phyloP scores from a whole-genome alignment of 345 rosid species.

The Ricinus communis region DNA sequence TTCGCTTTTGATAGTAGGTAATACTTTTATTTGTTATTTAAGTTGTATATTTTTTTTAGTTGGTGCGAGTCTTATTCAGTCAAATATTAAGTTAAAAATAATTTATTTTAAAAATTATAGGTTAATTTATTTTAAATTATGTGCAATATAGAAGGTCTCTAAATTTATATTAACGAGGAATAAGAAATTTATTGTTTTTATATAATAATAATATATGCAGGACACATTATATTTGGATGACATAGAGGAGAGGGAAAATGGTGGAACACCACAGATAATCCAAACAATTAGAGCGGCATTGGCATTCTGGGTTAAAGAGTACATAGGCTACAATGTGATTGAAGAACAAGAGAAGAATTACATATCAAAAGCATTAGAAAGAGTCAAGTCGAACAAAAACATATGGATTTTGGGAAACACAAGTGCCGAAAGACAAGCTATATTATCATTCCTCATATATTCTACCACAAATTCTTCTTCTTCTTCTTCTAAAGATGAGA shows the following conservation, averaged over 20 bases:
- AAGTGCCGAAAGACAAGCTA: conserved; percentile 36
- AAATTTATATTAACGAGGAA: no score
- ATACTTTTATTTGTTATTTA: no score
- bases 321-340: conserved; percentile 35
- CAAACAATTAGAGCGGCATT: conserved; percentile 55
- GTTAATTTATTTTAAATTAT: no score
- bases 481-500: neutral
- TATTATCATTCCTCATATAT: conserved; percentile 52
- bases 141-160: no score
- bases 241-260: conserved; percentile 57
- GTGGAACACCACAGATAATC: conserved; percentile 61
- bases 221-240: conserved; percentile 47
- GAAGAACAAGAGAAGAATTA: conserved; percentile 33
- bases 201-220: conserved; percentile 33
- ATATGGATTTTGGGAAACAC: conserved; percentile 47
- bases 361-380: conserved; percentile 40
- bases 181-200: no score
- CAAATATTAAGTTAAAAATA: no score
- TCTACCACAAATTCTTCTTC: conserved; percentile 24
- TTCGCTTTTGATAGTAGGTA: no score
- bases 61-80: no score
- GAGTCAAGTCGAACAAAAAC: conserved; percentile 44
- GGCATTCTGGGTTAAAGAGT: conserved; percentile 63
- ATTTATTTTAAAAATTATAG: no score
- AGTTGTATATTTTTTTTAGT: no score